Evolutionary conservation across 768 basidiomycete species (phyloP).

Genomic region (Boletus rubescentipes): DNA sequence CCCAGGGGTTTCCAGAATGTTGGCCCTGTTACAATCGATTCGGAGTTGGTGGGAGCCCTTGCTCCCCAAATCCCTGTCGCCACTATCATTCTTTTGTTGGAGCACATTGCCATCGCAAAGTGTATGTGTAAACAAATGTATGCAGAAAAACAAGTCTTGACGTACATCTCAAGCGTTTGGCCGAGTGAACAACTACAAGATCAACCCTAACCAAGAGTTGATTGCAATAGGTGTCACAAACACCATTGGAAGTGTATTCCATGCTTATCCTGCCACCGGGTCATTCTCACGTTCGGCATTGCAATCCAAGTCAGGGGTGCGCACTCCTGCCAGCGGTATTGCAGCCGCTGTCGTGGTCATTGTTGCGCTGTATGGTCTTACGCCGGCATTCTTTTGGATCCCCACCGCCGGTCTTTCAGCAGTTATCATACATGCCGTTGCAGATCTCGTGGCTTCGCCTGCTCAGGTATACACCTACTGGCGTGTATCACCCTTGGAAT

Average conservation of each 20-base stretch:
- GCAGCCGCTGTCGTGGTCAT: constrained; percentile 85
- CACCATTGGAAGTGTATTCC: constrained; percentile 85
- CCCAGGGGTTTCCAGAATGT: constrained; percentile 79
- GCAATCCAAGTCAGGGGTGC: constrained; percentile 95
- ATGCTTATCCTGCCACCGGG: constrained; percentile 94
- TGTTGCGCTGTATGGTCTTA: constrained; percentile 92
- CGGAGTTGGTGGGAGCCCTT: constrained; percentile 60
- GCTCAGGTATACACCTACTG: constrained; percentile 83
- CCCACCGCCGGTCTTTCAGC: constrained; percentile 83
- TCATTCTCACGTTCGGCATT: constrained; percentile 98
- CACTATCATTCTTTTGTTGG: constrained; percentile 86
- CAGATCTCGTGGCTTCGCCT: constrained; percentile 84
- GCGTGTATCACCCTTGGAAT: constrained; percentile 92
- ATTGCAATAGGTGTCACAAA: constrained; percentile 98
- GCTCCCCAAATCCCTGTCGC: constrained; percentile 77
- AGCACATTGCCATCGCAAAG: constrained; percentile 98
- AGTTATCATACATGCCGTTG: constrained; percentile 92
- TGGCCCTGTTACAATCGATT: constrained; percentile 44
- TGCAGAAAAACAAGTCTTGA: constrained; percentile 9
- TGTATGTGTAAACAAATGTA: constrained; percentile 45
- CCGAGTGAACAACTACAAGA: constrained; percentile 92
- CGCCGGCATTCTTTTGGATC: constrained; percentile 90
- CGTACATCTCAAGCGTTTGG: constrained; percentile 71
- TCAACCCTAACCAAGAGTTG: constrained; percentile 90
- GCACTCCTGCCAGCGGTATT: constrained; percentile 89